Percentiles rank a stretch among this genome's conserved stretches.
These are phyloP conservation scores for Ophiobolus disseminans DNA, from an alignment of 2,329 filamentous ascomycete genomes.

Conservation along the genomic window DNA sequence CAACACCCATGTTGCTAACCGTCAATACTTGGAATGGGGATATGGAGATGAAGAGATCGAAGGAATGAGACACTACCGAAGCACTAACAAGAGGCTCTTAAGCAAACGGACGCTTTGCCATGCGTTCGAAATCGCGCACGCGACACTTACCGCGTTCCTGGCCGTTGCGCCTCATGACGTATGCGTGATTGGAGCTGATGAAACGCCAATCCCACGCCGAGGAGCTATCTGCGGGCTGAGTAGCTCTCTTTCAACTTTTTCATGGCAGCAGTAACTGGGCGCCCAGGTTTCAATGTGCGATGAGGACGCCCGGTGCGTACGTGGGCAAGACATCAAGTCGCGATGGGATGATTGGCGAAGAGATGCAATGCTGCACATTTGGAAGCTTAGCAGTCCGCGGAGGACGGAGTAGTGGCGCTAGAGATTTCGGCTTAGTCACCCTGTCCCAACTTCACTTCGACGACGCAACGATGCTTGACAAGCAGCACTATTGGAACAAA, in stretches of 20 bases:
- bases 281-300: too few species aligned
- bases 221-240: slow-evolving; percentile 5
- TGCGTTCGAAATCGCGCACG: slow-evolving; percentile 3
- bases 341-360: too few species aligned
- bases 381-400: too few species aligned
- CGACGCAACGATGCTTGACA: too few species aligned
- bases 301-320: too few species aligned
- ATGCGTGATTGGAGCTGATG: slow-evolving; percentile 1
- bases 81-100: slow-evolving; percentile 1
- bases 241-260: slow-evolving; percentile 1
- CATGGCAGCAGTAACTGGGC: slow-evolving; percentile 7
- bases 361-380: too few species aligned
- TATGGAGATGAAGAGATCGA: background rate
- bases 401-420: too few species aligned
- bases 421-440: too few species aligned
- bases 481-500: too few species aligned
- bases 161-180: slow-evolving; percentile 11
- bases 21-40: background rate
- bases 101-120: background rate
- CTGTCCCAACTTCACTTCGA: too few species aligned
- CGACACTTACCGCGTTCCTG: slow-evolving; percentile 14
- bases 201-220: slow-evolving; percentile 8
- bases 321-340: too few species aligned
- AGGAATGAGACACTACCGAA: background rate
- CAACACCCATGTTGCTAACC: slow-evolving; percentile 26